Evolutionary conservation across 192 early-diverging fungal genomes (phyloP), one percentile per base, ranked within the genome.

Genomic region (Coemansia sp.): DNA sequence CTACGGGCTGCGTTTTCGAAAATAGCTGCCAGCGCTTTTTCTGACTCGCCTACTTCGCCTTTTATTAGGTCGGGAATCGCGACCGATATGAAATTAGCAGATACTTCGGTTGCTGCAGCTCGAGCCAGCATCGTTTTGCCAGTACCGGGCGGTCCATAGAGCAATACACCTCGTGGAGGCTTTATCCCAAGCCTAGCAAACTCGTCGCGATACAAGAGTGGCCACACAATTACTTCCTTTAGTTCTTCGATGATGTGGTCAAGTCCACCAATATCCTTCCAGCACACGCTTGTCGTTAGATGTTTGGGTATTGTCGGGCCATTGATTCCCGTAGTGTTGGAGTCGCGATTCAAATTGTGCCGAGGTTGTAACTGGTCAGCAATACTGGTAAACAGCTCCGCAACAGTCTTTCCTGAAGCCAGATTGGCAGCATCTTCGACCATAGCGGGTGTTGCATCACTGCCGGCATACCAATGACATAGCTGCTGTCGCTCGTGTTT

Each of bases 71-170:
- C 89, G 10, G 95, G 86, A 31, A 96, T 90, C 3, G 89, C 86
- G 5, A 98, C 78, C 3, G 93, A 70, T 29, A 98, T 76, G 78
- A 98, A 98, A 66, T 92, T 89, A 10, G 91, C 92, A 1, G 87
- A 84, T 2, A 92, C 91, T 41, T 96, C 94, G 0, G 85, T 88
- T 0, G 96, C 93, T 3, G 94, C 89, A 1, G 95, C 94, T 68
- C 90, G 90, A 3, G 95, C 97, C 22, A 98, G 68, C 41, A 97
- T 65, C 0, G 97, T 97, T 68, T 98, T 98, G 13, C 97, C 97
- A 1, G 95, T 96, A 8, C 96, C 96, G 0, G 95, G 95, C 5
- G 95, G 95, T 0, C 93, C 95, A 43, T 90, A 90, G 60, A 98
- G 82, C 49, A 98, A 79, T 3, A 94, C 87, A 1, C 97, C 97